These are phyloP conservation scores for Cephaloascus albidus DNA, from an alignment of 805 yeast genomes.

Conservation along the genomic window DNA sequence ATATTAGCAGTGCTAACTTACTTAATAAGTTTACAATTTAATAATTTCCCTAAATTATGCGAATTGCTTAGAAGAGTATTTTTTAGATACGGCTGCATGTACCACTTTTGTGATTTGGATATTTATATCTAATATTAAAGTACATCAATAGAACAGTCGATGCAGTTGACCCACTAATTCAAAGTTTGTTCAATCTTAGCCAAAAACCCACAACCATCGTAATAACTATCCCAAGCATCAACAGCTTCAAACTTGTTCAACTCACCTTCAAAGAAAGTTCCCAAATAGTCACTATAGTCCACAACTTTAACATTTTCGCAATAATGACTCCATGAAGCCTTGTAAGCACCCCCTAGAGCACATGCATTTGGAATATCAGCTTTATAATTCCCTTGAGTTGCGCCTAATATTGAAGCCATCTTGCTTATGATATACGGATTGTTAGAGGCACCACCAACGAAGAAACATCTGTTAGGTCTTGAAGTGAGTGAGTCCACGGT, in stretches of 20 bases:
- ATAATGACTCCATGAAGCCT: slow-evolving; percentile 64
- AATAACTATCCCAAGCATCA: background rate
- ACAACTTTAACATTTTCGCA: slow-evolving; percentile 25
- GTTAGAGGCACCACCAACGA: slow-evolving; percentile 83
- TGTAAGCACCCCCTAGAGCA: slow-evolving; percentile 86
- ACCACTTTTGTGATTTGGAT: too few species aligned
- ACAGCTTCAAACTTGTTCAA: slow-evolving; percentile 3
- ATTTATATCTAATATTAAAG: too few species aligned
- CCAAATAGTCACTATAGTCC: slow-evolving; percentile 32
- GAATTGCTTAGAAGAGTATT: too few species aligned
- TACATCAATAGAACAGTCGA: slow-evolving; percentile 48
- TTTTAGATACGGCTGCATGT: too few species aligned
- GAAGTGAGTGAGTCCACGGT: slow-evolving; percentile 30
- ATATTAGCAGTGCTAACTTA: too few species aligned
- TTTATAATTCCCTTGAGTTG: slow-evolving; percentile 52
- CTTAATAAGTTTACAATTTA: too few species aligned
- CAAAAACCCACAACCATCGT: background rate
- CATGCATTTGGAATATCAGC: slow-evolving; percentile 83
- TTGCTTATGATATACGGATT: slow-evolving; percentile 59
- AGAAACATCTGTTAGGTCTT: slow-evolving; percentile 62
- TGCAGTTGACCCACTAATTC: background rate
- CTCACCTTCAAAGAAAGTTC: slow-evolving; percentile 14
- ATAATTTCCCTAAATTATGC: too few species aligned
- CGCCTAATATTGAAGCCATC: slow-evolving; percentile 65
- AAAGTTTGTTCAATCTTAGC: background rate